Conservation (phyloP, 208 protist species). For the Trypanosoma scelopori region DNA sequence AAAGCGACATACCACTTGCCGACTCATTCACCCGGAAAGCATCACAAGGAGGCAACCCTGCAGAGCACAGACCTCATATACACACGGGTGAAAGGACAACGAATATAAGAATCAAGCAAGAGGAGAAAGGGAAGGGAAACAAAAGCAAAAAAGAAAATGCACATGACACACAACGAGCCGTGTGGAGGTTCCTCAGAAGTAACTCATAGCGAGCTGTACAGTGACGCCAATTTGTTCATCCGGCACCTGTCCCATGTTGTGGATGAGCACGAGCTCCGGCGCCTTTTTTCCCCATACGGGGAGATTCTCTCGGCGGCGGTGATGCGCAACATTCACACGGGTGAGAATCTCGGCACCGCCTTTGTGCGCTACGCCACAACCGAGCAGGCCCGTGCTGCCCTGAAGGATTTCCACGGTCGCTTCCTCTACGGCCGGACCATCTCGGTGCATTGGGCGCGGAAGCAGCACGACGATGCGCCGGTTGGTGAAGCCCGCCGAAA, state of each 20-base stretch:
- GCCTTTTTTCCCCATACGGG: constrained; percentile 31
- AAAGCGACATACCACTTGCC: too few relatives aligned
- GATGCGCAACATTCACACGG: constrained; percentile 89
- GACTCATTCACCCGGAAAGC: too few relatives aligned
- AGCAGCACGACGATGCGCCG: constrained; percentile 78
- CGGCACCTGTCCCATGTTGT: constrained; percentile 8
- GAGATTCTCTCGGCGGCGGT: constrained; percentile 56
- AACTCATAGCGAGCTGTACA: constrained; percentile 1
- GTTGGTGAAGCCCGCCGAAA: constrained; percentile 59
- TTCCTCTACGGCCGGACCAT: constrained; percentile 51
- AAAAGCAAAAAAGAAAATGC: background rate
- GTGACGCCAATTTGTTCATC: constrained; percentile 17
- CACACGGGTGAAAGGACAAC: background rate
- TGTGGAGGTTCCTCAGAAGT: background rate
- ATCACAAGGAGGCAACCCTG: too few relatives aligned
- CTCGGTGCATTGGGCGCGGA: constrained; percentile 79
- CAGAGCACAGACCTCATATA: too few relatives aligned
- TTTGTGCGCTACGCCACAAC: constrained; percentile 78
- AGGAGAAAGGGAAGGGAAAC: background rate
- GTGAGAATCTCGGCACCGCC: constrained; percentile 73
- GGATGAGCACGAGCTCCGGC: constrained; percentile 14
- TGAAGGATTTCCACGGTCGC: constrained; percentile 46
- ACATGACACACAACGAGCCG: background rate
- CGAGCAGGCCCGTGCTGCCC: constrained; percentile 59
- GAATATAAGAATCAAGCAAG: background rate